phyloP scores from a whole-genome alignment of 2,329 filamentous ascomycete species.

The Fusarium goolgardi region DNA sequence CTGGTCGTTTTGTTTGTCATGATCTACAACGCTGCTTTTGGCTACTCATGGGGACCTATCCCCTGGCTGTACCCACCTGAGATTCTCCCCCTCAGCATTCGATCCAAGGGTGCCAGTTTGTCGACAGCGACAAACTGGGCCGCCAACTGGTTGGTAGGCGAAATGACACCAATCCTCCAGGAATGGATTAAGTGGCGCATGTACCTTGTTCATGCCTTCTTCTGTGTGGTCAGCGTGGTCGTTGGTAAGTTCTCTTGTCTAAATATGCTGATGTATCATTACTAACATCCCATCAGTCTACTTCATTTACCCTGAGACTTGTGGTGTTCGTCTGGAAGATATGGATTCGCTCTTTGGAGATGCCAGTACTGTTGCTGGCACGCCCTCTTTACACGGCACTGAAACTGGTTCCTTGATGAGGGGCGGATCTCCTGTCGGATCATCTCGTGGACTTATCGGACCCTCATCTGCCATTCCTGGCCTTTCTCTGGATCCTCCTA shows the following conservation, averaged over 20 bases:
- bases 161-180: conserved; percentile 93
- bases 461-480: conserved; percentile 79
- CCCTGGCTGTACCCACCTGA: conserved; percentile 99
- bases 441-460: conserved; percentile 71
- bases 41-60: conserved; percentile 94
- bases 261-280: conserved; percentile 18
- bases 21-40: conserved; percentile 98
- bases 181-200: conserved; percentile 93
- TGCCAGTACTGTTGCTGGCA: conserved; percentile 82
- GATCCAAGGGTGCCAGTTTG: conserved; percentile 95
- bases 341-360: conserved; percentile 97
- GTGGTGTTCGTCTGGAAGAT: conserved; percentile 93
- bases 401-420: conserved; percentile 87
- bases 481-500: conserved; percentile 83
- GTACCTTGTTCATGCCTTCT: conserved; percentile 96
- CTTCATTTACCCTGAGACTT: conserved; percentile 97
- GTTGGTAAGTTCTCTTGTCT: conserved; percentile 77
- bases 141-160: conserved; percentile 96
- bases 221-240: conserved; percentile 94
- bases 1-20: conserved; percentile 95
- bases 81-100: conserved; percentile 94
- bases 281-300: conserved; percentile 74
- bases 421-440: conserved; percentile 77
- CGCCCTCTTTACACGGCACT: conserved; percentile 78
- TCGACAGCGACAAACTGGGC: conserved; percentile 98